These are phyloP conservation scores for Ambrosiella beaveri DNA, from an alignment of 2,329 filamentous ascomycete species.

Conservation along the genomic window DNA sequence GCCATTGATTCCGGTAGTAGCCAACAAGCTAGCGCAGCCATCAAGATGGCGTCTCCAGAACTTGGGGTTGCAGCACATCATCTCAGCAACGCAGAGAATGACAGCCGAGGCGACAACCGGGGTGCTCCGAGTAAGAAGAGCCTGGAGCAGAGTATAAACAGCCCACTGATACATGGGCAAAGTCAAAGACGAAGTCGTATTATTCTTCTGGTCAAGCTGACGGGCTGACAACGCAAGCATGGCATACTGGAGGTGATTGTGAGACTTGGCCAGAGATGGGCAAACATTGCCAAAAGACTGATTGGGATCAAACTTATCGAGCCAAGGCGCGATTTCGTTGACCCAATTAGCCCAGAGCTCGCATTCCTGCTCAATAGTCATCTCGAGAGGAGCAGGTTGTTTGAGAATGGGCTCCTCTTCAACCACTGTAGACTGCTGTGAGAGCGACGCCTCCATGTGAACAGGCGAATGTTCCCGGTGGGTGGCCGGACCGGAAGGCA, in stretches of 20 bases:
- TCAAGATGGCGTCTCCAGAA: conserved; percentile 35
- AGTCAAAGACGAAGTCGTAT: conserved; percentile 17
- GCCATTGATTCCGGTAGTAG: conserved; percentile 32
- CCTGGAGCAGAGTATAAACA: conserved; percentile 30
- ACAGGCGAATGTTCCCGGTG: not conserved
- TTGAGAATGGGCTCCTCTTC: not conserved
- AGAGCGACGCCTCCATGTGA: not conserved
- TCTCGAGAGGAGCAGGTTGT: not conserved
- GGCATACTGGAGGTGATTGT: conserved; percentile 28
- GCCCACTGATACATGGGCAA: conserved; percentile 33
- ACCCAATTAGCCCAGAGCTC: conserved; percentile 26
- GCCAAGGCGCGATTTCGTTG: conserved; percentile 26
- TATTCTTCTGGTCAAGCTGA: conserved; percentile 29
- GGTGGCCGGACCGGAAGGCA: not conserved
- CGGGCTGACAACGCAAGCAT: conserved; percentile 34
- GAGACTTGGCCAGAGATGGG: conserved; percentile 27
- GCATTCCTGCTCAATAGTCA: conserved; percentile 19
- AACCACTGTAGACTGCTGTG: conserved; percentile 15
- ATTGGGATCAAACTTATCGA: conserved; percentile 35
- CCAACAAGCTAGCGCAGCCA: conserved; percentile 32
- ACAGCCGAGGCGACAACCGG: conserved; percentile 35
- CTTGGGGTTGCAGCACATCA: conserved; percentile 31
- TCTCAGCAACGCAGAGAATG: conserved; percentile 36
- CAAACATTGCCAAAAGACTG: conserved; percentile 31
- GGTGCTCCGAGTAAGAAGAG: conserved; percentile 29